phyloP scores from a whole-genome alignment of 192 early-diverging fungal genomes.

The Coemansia sp. region DNA sequence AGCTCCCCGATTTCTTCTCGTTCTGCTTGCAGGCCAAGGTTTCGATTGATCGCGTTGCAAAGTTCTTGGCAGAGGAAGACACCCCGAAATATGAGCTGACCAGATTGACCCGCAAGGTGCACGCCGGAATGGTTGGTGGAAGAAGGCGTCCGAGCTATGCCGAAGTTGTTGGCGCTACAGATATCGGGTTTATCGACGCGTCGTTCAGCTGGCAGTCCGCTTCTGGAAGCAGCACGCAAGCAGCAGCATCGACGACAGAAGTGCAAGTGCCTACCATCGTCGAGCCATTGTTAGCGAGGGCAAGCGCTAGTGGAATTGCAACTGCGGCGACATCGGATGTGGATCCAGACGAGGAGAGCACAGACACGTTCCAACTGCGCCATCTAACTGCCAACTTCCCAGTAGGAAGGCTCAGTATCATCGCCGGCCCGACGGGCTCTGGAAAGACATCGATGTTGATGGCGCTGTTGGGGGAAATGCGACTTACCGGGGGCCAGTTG shows the following conservation, averaged over 20 bases:
- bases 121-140: slow-evolving; percentile 14
- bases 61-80: slow-evolving; percentile 79
- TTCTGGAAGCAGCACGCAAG: not conserved
- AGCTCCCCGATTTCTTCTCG: slow-evolving; percentile 60
- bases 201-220: slow-evolving; percentile 62
- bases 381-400: slow-evolving; percentile 71
- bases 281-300: slow-evolving; percentile 9
- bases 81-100: slow-evolving; percentile 46
- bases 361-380: slow-evolving; percentile 57
- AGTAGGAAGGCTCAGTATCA: slow-evolving; percentile 67
- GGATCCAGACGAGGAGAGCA: not conserved
- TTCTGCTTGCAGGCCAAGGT: slow-evolving; percentile 63
- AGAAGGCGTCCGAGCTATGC: slow-evolving; percentile 31
- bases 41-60: slow-evolving; percentile 66
- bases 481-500: slow-evolving; percentile 37
- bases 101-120: slow-evolving; percentile 14
- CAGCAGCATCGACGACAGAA: not conserved
- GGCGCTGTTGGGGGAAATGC: slow-evolving; percentile 81
- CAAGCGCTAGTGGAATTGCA: not conserved
- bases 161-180: slow-evolving; percentile 35
- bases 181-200: slow-evolving; percentile 68
- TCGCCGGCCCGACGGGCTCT: slow-evolving; percentile 83
- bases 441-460: slow-evolving; percentile 84
- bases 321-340: slow-evolving; percentile 3
- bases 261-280: slow-evolving; percentile 7